Base-by-base conservation (phyloP, 768 basidiomycete species). In the Mycena rosella region DNA sequence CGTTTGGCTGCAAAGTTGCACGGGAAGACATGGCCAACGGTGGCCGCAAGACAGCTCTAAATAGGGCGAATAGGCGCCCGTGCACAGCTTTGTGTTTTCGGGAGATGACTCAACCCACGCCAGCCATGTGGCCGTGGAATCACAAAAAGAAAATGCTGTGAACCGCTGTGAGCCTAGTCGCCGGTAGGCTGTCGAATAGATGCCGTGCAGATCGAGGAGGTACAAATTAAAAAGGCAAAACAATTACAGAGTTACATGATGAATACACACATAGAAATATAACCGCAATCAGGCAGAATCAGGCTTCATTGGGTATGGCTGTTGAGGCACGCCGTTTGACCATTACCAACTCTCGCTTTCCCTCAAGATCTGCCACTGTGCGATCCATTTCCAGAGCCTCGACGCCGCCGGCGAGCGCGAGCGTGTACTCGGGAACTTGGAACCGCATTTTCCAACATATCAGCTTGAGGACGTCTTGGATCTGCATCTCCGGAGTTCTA, bases 21-120 rank as follows among this genome's bases (percentile, higher is more conserved):
- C 29, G 53, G 22, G 54, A 56, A 24, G 62, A 20, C 56, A 65
- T 65, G 47, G 29, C 5, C 2, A 20, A 56, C 11, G 60, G 34
- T 52, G 8, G 11, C 13, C 32, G n/a, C 5, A 26, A 48, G 17
- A 30, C 22, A 10, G 29, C 40, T 44, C 6, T 44, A n/a, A n/a
- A n/a, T 44, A 44, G 13, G 17, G 18, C 42, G 5, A n/a, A n/a
- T 20, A 32, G 27, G 47, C 47, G 47, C 47, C 47, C 24, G 20
- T 48, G 5, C 7, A 48, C 26, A 48, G 47, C 47, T 26, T 48
- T 48, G 13, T n/a, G 22, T 24, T 24, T 48, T 6, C 20, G 24
- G 11, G 26, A 48, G 47, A 26, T 48, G n/a, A n/a, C n/a, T n/a
- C n/a, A n/a, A n/a, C n/a, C n/a, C n/a, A n/a, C n/a, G n/a, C n/a